Evolutionary conservation across 345 rosid genomes (phyloP), one percentile per base, ranked within the genome.

Genomic region (Lepidium didymum): DNA sequence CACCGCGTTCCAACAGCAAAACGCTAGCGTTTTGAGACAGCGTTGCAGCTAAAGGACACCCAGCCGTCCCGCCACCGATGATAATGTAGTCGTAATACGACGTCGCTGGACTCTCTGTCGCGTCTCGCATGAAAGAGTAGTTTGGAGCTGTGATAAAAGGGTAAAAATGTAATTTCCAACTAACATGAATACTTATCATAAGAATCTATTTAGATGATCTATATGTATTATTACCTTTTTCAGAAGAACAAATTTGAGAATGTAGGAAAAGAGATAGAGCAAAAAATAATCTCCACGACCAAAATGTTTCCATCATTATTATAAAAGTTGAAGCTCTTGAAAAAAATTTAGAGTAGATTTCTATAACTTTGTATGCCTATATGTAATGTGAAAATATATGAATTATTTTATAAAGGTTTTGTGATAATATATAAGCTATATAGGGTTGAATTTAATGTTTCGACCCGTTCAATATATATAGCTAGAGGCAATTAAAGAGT

Each of bases 31-130:
- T 78, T 62, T 70, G 75, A 2, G 96, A 89, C 1, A 87, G 80
- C 44, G 91, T 87, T 21, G 96, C 91, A 4, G 96, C 96, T 40
- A 89, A 62, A 0, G 96, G 91, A 57, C 96, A 89, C 2, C 93
- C 96, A 2, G 93, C 83, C 6, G 96, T 90, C 16, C 96, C 96
- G 3, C 96, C 93, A 3, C 96, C 96, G 31, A 90, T 65, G 18
- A 90, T 70, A 23, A 90, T 87, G 81, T 90, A 90, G 73, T 76
- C 80, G 52, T 58, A 77, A 60, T 63, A 75, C 47, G 78, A 56
- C 6, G 75, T 56, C 34, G 21, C 9, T 3, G 95, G 87, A 4
- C 88, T 84, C 41, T 68, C 69, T 10, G 69, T 68, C 56, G 94
- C 92, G 31, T 84, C 87, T 8, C 71, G 76, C 68, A 89, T 79